Evolutionary conservation across 1,139 yeast genomes (phyloP).

Genomic region (Blastobotrys serpentis): DNA sequence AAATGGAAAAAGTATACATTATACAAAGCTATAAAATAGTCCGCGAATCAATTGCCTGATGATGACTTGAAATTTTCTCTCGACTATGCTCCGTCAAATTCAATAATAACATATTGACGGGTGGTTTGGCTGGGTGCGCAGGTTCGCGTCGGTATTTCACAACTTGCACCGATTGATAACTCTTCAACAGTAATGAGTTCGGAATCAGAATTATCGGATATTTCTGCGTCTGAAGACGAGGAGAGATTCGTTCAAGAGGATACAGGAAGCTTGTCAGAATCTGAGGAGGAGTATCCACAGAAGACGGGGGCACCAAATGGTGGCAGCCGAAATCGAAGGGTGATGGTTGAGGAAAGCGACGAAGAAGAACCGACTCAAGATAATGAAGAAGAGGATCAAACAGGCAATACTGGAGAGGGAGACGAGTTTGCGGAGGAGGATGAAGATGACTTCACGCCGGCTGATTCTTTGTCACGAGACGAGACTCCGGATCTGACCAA

Average conservation of each 20-base stretch:
- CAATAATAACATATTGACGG: no score
- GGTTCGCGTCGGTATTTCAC: background rate
- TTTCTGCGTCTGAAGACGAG: background rate
- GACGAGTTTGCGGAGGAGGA: conserved; percentile 26
- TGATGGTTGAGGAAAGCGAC: conserved; percentile 6
- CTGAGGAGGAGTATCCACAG: conserved; percentile 2
- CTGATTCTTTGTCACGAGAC: conserved; percentile 33
- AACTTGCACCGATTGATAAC: no score
- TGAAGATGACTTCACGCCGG: conserved; percentile 30
- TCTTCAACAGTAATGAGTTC: no score
- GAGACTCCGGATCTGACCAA: conserved; percentile 37
- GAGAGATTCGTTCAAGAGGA: background rate
- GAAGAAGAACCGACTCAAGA: conserved; percentile 9
- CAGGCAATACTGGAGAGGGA: conserved; percentile 23
- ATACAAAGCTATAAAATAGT: no score
- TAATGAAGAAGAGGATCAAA: conserved; percentile 22
- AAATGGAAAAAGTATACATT: no score
- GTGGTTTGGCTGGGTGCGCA: no score
- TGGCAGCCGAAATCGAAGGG: background rate
- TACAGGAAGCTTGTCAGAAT: conserved; percentile 4
- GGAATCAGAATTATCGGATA: conserved; percentile 3
- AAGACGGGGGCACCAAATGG: background rate
- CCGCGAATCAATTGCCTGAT: no score
- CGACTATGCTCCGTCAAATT: no score
- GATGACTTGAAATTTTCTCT: no score